These are phyloP conservation scores for Terana coerulea DNA, from an alignment of 768 basidiomycete genomes.

Conservation along the genomic window DNA sequence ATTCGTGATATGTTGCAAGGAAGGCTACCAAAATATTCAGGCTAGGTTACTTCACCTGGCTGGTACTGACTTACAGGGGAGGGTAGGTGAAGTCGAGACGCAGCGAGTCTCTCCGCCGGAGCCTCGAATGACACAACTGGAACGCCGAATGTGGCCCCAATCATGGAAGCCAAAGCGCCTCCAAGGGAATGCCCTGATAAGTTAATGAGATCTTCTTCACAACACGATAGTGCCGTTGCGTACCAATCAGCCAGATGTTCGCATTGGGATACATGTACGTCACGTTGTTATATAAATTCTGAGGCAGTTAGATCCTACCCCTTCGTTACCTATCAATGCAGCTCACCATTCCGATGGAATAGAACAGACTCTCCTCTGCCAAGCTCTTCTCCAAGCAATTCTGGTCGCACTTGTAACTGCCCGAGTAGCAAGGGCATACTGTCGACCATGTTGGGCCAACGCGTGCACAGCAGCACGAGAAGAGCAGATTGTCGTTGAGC, in stretches of 20 bases:
- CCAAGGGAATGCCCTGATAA: constrained; percentile 71
- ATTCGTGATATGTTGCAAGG: constrained; percentile 75
- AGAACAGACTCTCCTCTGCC: constrained; percentile 81
- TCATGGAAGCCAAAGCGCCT: constrained; percentile 77
- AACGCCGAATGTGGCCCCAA: constrained; percentile 88
- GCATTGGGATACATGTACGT: constrained; percentile 86
- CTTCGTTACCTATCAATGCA: too few relatives aligned
- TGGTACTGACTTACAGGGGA: constrained; percentile 55
- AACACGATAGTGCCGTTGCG: constrained; percentile 8
- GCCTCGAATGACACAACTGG: constrained; percentile 92
- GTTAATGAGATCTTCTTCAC: neutral
- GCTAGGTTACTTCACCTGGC: too few relatives aligned
- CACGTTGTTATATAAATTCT: constrained; percentile 94
- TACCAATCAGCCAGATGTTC: constrained; percentile 84
- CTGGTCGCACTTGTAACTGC: constrained; percentile 73
- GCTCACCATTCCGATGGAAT: constrained; percentile 78
- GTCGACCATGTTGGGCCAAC: constrained; percentile 94
- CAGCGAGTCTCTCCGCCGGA: constrained; percentile 58
- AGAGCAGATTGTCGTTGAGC: constrained; percentile 91
- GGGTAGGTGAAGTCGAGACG: constrained; percentile 81
- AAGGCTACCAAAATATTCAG: constrained; percentile 43
- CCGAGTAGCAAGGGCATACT: constrained; percentile 84
- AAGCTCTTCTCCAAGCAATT: constrained; percentile 78
- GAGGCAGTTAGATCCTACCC: too few relatives aligned
- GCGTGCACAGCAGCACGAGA: constrained; percentile 93